Percentiles rank a stretch among this genome's conserved stretches.
phyloP scores from a whole-genome alignment of 192 early-diverging fungal species.

The Backusella liffmaniae region DNA sequence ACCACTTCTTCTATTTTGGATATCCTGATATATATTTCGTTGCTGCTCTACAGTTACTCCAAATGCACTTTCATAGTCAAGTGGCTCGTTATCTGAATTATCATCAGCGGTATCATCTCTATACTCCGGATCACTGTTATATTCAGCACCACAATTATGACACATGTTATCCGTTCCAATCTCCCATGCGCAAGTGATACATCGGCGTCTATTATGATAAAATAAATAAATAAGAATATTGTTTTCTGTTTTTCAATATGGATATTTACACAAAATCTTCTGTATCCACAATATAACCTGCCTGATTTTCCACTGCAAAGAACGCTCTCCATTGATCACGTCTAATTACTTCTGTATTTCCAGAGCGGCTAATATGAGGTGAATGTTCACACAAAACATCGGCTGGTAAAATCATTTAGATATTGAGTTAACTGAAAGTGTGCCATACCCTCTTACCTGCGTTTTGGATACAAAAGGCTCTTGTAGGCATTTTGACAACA shows the following conservation, averaged over 20 bases:
- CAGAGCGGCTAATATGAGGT: neutral
- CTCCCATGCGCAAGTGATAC: neutral
- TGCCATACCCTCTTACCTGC: neutral
- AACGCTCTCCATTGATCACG: neutral
- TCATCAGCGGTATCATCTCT: neutral
- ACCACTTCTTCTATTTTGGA: neutral
- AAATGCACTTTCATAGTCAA: neutral
- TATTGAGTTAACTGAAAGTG: neutral
- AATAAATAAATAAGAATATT: neutral
- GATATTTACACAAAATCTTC: neutral
- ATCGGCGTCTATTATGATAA: neutral
- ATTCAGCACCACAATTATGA: neutral
- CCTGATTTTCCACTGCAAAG: neutral
- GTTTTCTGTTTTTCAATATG: neutral
- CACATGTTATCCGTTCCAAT: neutral
- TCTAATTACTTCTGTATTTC: neutral
- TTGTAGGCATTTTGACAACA: neutral
- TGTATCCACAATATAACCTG: neutral
- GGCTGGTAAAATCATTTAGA: neutral
- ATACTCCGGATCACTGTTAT: neutral
- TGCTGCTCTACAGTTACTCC: neutral
- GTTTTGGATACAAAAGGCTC: neutral
- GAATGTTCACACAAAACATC: neutral
- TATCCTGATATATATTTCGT: neutral
- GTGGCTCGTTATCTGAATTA: neutral